Conservation (phyloP, 2,329 filamentous ascomycete genomes). For the Xylariomycetidae sp. region DNA sequence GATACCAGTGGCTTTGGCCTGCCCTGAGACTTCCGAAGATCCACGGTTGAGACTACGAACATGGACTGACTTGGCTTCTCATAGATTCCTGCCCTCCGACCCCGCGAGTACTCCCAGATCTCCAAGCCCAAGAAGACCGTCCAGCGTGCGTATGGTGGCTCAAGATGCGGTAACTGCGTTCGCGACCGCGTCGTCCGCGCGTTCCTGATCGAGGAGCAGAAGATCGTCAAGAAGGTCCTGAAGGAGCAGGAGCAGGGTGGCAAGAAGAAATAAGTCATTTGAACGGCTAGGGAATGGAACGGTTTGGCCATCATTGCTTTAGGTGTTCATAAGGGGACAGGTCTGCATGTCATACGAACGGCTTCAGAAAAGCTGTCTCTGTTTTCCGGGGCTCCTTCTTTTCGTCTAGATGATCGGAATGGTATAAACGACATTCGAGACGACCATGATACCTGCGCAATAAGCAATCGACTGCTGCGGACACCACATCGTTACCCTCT, state of each 20-base stretch:
- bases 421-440: slow-evolving; percentile 26
- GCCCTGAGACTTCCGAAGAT: no score
- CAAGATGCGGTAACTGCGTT: slow-evolving; percentile 97
- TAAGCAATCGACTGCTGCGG: no score
- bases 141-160: slow-evolving; percentile 96
- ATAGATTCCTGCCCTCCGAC: slow-evolving; percentile 91
- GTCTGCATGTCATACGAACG: slow-evolving; percentile 26
- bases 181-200: slow-evolving; percentile 96
- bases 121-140: slow-evolving; percentile 99
- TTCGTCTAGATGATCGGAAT: slow-evolving; percentile 29
- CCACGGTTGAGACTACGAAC: slow-evolving; percentile 6
- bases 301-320: slow-evolving; percentile 30
- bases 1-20: no score
- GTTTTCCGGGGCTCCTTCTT: slow-evolving; percentile 27
- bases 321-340: slow-evolving; percentile 29
- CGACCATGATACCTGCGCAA: slow-evolving; percentile 8
- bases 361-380: slow-evolving; percentile 23
- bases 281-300: slow-evolving; percentile 24
- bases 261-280: slow-evolving; percentile 60
- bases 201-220: slow-evolving; percentile 99
- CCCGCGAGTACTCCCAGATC: slow-evolving; percentile 94
- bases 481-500: no score
- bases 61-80: not conserved
- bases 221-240: slow-evolving; percentile 99
- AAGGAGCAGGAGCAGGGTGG: slow-evolving; percentile 86